A percentile compares a stretch with the other conserved stretches of the same genome.
Conservation (phyloP, 257 asterid species). For the Schizonepeta tenuifolia region DNA sequence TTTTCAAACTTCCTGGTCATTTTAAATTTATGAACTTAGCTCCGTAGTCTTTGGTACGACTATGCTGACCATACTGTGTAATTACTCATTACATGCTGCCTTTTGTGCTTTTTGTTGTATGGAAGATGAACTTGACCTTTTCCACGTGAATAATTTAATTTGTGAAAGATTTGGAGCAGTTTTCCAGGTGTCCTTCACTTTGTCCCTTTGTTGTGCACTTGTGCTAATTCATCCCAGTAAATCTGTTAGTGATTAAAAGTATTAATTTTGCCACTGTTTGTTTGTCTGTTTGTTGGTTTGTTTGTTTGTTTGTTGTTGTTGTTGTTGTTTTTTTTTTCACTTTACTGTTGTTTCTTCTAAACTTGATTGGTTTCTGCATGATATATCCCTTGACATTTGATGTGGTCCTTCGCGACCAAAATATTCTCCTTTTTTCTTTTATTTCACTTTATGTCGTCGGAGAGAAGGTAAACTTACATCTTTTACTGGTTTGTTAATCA, state of each 20-base stretch:
- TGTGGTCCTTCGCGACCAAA: constrained; percentile 7
- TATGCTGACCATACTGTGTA: neutral
- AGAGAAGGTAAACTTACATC: neutral
- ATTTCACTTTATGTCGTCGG: neutral
- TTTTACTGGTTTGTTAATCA: constrained; percentile 7
- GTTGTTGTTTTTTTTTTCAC: too few species aligned
- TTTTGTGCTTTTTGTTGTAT: neutral
- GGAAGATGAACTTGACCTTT: too few species aligned
- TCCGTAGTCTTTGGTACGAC: neutral
- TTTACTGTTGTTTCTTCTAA: neutral
- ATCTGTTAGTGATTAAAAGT: neutral
- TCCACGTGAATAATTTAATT: neutral
- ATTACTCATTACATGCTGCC: neutral
- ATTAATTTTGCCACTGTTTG: neutral
- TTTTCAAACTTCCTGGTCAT: neutral
- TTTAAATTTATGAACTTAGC: neutral
- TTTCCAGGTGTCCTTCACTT: neutral
- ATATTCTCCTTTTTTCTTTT: neutral
- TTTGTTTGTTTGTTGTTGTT: too few species aligned
- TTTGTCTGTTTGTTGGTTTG: too few species aligned
- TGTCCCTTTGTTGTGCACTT: constrained; percentile 3
- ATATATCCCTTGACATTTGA: neutral
- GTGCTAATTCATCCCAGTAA: neutral
- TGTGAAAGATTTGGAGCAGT: constrained; percentile 11
- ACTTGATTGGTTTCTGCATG: neutral